phyloP scores from a whole-genome alignment of 139 green algal species.

The Chlorella sp. region DNA sequence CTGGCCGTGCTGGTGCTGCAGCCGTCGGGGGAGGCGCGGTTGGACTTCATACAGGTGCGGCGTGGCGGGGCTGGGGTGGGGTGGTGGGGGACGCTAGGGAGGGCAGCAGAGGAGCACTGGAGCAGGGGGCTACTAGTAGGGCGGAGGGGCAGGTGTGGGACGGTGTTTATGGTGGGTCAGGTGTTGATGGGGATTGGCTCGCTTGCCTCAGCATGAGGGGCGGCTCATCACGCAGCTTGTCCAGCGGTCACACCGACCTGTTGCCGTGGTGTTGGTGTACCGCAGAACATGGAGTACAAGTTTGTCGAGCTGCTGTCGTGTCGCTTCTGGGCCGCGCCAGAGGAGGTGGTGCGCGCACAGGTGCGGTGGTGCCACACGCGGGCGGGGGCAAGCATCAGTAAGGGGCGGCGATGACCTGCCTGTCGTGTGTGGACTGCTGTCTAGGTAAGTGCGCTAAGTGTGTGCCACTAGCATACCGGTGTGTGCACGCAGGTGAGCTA shows the following conservation, averaged over 20 bases:
- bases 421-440: neutral
- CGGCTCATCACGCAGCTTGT: no score
- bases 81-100: no score
- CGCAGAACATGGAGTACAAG: conserved; percentile 79
- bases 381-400: neutral
- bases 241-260: no score
- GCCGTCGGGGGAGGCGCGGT: conserved; percentile 38
- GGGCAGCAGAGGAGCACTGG: no score
- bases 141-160: no score
- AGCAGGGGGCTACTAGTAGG: no score
- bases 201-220: no score
- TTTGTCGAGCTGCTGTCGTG: conserved; percentile 73
- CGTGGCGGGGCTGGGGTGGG: no score
- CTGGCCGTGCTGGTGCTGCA: conserved; percentile 56
- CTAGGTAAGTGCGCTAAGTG: neutral
- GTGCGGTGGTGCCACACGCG: conserved; percentile 1
- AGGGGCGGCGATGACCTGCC: neutral
- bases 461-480: neutral
- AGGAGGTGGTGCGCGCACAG: conserved; percentile 51
- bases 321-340: conserved; percentile 36
- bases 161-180: no score
- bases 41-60: conserved; percentile 59
- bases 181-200: no score
- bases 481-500: conserved; percentile 40
- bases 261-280: neutral